phyloP scores from a whole-genome alignment of 139 green algal genomes.

The Yamagishiella unicocca region DNA sequence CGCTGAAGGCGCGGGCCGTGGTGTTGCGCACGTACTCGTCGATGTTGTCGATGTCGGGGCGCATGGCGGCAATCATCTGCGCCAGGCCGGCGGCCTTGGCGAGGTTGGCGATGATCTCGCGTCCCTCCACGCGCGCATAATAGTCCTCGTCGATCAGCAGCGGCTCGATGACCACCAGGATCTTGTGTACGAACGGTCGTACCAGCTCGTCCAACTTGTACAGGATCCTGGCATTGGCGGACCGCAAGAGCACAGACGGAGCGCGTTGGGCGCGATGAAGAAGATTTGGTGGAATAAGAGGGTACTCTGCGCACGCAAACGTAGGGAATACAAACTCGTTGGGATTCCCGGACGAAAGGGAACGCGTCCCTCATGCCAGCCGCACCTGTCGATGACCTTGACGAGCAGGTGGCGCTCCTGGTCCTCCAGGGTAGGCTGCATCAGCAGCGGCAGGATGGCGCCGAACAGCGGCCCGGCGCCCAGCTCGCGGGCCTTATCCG shows the following conservation, averaged over 20 bases:
- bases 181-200: constrained; percentile 99
- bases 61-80: constrained; percentile 99
- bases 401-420: constrained; percentile 96
- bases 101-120: constrained; percentile 99
- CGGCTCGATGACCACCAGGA: constrained; percentile 99
- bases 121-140: constrained; percentile 97
- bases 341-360: no score
- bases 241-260: neutral
- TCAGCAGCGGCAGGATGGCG: constrained; percentile 98
- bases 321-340: no score
- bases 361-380: neutral
- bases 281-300: neutral
- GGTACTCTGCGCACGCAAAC: no score
- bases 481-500: constrained; percentile 98
- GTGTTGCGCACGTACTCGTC: constrained; percentile 99
- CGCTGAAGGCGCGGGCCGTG: constrained; percentile 84
- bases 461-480: constrained; percentile 97
- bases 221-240: constrained; percentile 84
- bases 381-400: constrained; percentile 66
- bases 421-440: constrained; percentile 98
- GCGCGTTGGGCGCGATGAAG: neutral
- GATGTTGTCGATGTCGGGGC: constrained; percentile 99
- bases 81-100: constrained; percentile 93
- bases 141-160: constrained; percentile 99
- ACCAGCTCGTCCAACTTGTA: constrained; percentile 99